Conservation (phyloP, 164 flowering plant species). For the Vitis cinerea region DNA sequence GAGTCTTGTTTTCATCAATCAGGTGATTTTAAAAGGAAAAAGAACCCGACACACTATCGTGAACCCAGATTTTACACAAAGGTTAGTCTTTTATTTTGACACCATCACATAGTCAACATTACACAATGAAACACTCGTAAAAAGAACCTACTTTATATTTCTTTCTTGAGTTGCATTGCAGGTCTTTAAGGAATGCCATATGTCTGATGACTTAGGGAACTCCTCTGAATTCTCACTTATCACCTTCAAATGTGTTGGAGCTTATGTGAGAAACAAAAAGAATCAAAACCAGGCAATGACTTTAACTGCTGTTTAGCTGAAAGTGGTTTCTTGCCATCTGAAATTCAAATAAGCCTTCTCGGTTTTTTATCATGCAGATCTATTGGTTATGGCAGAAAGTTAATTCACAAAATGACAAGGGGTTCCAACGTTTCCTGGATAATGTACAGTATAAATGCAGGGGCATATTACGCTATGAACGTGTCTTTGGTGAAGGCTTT, state of each 20-base stretch:
- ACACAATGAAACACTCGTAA: too few relatives aligned
- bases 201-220: slow-evolving; percentile 51
- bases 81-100: slow-evolving; percentile 35
- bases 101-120: too few relatives aligned
- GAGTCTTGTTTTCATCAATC: slow-evolving; percentile 97
- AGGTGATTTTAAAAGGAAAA: slow-evolving; percentile 74
- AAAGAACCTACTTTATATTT: background rate
- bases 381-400: slow-evolving; percentile 97
- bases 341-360: background rate
- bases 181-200: slow-evolving; percentile 79
- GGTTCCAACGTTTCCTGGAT: slow-evolving; percentile 89
- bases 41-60: slow-evolving; percentile 88
- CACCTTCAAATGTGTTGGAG: slow-evolving; percentile 87
- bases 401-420: slow-evolving; percentile 62
- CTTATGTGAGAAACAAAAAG: slow-evolving; percentile 78
- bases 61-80: slow-evolving; percentile 92
- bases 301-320: too few relatives aligned
- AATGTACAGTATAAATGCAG: slow-evolving; percentile 75
- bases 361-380: slow-evolving; percentile 47
- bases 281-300: slow-evolving; percentile 82
- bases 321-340: background rate
- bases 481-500: slow-evolving; percentile 87
- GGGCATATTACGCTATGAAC: slow-evolving; percentile 93
- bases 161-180: slow-evolving; percentile 23
- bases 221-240: slow-evolving; percentile 77